Percentiles rank a stretch among this genome's conserved stretches.
Evolutionary conservation across 108 stramenopile genomes (phyloP).

Genomic region (Cyclotella atomus): DNA sequence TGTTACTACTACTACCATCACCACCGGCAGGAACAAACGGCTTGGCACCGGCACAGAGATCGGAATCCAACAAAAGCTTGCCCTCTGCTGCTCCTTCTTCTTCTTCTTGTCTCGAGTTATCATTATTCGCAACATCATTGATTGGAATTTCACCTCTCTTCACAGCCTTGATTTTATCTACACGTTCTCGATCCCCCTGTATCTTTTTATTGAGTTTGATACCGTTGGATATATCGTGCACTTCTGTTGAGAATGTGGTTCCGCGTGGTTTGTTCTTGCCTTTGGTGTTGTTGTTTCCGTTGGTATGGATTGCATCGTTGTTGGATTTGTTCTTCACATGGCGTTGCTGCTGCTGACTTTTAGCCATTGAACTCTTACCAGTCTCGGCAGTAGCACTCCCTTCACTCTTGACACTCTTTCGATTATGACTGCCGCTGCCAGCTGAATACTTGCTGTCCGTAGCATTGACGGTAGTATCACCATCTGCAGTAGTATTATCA

Average conservation of each 20-base stretch:
- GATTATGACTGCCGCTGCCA: not conserved
- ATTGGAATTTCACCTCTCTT: slow-evolving; percentile 8
- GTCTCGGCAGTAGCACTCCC: not conserved
- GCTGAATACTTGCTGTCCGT: not conserved
- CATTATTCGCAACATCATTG: slow-evolving; percentile 10
- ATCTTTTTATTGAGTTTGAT: slow-evolving; percentile 9
- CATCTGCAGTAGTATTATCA: not conserved
- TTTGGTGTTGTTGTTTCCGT: not conserved
- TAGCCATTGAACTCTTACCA: not conserved
- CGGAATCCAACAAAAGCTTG: not conserved
- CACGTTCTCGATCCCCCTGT: not conserved
- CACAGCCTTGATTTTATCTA: slow-evolving; percentile 4
- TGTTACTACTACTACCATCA: too few relatives aligned
- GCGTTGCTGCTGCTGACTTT: not conserved
- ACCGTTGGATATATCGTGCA: not conserved
- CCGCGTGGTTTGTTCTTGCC: not conserved
- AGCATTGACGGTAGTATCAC: not conserved
- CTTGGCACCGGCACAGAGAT: not conserved
- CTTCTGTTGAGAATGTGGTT: slow-evolving; percentile 1
- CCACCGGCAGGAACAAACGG: not conserved
- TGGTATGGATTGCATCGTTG: not conserved
- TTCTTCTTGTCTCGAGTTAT: too few relatives aligned
- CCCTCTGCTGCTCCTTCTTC: not conserved
- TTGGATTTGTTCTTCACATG: not conserved
- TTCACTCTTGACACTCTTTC: not conserved